Conservation (phyloP, 1,284 basidiomycete genomes). For the Cerrena zonata region DNA sequence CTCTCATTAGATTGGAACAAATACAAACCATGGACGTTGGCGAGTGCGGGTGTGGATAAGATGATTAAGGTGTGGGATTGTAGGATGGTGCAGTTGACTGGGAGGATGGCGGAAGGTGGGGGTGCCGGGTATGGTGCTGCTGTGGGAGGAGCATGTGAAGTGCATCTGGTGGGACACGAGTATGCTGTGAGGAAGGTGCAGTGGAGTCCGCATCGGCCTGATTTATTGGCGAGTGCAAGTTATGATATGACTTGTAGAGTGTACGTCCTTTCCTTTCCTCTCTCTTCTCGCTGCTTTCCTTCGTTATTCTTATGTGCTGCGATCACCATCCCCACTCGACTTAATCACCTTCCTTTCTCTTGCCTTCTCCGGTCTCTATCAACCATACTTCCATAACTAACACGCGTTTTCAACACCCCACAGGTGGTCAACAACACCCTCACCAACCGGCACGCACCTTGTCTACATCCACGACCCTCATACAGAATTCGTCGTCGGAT, state of each 20-base stretch:
- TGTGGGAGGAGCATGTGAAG: slow-evolving; percentile 66
- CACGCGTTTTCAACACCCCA: slow-evolving; percentile 4
- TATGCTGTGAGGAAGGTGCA: slow-evolving; percentile 77
- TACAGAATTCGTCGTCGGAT: slow-evolving; percentile 91
- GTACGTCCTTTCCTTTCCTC: slow-evolving; percentile 46
- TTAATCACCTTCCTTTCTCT: too few species aligned
- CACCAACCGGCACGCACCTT: slow-evolving; percentile 49
- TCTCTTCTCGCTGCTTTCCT: not conserved
- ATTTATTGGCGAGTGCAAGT: slow-evolving; percentile 76
- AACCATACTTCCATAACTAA: slow-evolving; percentile 9
- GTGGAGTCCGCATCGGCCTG: slow-evolving; percentile 71
- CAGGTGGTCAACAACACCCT: slow-evolving; percentile 63
- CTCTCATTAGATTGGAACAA: slow-evolving; percentile 91
- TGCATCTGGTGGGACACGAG: slow-evolving; percentile 69
- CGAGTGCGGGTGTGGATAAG: slow-evolving; percentile 79
- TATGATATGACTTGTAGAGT: slow-evolving; percentile 96
- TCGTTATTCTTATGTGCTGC: slow-evolving; percentile 1
- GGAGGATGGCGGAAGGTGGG: slow-evolving; percentile 26
- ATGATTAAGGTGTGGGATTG: slow-evolving; percentile 80
- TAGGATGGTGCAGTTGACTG: slow-evolving; percentile 60
- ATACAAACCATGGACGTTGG: slow-evolving; percentile 74
- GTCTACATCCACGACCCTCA: slow-evolving; percentile 77
- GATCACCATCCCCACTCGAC: not conserved
- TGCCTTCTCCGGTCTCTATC: too few species aligned
- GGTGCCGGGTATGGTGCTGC: too few species aligned